Evolutionary conservation across 2,329 filamentous ascomycete species (phyloP).

Genomic region (Juglanconis sp.): DNA sequence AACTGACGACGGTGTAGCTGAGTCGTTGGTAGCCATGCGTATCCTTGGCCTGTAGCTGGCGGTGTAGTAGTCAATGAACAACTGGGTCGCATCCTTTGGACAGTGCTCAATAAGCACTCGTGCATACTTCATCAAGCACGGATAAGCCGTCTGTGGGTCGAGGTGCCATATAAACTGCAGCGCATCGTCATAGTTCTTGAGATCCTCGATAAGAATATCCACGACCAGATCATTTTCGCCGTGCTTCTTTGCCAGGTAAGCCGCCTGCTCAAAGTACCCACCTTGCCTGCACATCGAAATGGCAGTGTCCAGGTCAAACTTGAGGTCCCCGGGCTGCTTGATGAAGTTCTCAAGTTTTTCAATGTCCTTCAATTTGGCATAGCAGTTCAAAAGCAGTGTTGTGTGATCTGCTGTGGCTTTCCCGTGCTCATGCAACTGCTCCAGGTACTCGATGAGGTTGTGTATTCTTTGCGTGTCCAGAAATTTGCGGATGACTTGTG

Average conservation of each 20-base stretch:
- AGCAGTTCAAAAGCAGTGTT: conserved; percentile 91
- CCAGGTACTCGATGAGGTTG: conserved; percentile 94
- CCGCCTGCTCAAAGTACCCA: conserved; percentile 94
- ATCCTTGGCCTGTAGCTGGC: conserved; percentile 75
- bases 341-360: conserved; percentile 96
- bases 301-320: conserved; percentile 94
- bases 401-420: conserved; percentile 94
- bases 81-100: conserved; percentile 72
- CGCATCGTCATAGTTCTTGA: conserved; percentile 84
- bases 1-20: conserved; percentile 30
- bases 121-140: conserved; percentile 92
- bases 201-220: conserved; percentile 93
- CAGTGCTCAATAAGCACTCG: conserved; percentile 86
- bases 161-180: conserved; percentile 88
- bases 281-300: conserved; percentile 97
- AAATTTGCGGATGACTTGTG: conserved; percentile 95
- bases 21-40: conserved; percentile 36
- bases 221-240: conserved; percentile 91
- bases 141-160: conserved; percentile 75
- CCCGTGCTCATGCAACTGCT: conserved; percentile 91
- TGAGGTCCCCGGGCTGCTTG: conserved; percentile 88
- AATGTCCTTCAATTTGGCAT: conserved; percentile 95
- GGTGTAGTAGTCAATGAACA: conserved; percentile 95
- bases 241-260: conserved; percentile 91
- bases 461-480: conserved; percentile 96